Evolutionary conservation across 192 early-diverging fungal species (phyloP).

Genomic region (Rhizophagus prolifer): DNA sequence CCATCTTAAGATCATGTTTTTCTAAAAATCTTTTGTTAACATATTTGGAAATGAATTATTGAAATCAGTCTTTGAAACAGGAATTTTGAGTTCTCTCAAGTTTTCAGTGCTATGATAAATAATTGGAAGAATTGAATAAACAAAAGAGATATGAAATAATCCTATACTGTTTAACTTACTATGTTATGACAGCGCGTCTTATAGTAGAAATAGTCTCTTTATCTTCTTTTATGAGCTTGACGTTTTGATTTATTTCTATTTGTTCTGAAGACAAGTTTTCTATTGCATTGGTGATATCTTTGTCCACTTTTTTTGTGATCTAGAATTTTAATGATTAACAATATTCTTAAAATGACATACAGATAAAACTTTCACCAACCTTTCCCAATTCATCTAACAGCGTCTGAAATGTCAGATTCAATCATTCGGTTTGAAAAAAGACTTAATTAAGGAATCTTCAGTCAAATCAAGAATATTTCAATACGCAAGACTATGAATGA

Average conservation of each 20-base stretch:
- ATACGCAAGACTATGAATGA: too few species aligned
- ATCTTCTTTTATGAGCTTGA: not conserved
- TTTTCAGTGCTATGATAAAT: too few species aligned
- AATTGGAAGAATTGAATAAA: constrained; percentile 20
- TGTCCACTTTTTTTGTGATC: constrained; percentile 16
- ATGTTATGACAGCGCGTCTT: not conserved
- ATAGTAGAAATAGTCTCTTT: not conserved
- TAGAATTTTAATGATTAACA: not conserved
- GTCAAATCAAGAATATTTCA: too few species aligned
- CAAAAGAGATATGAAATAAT: constrained; percentile 1
- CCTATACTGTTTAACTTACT: constrained; percentile 10
- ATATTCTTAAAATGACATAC: constrained; percentile 6
- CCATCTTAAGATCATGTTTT: too few species aligned
- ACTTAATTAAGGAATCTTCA: not conserved
- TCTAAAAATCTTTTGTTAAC: too few species aligned
- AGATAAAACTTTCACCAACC: not conserved
- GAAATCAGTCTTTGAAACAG: too few species aligned
- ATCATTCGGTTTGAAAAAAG: constrained; percentile 26
- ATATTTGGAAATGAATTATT: too few species aligned
- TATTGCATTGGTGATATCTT: not conserved
- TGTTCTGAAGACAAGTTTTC: not conserved
- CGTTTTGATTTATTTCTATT: constrained; percentile 16
- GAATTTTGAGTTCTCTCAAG: too few species aligned
- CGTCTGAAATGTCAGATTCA: constrained; percentile 14
- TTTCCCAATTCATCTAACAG: constrained; percentile 18